phyloP scores from a whole-genome alignment of 1,284 basidiomycete genomes.

The Cryptococcus sp. region DNA sequence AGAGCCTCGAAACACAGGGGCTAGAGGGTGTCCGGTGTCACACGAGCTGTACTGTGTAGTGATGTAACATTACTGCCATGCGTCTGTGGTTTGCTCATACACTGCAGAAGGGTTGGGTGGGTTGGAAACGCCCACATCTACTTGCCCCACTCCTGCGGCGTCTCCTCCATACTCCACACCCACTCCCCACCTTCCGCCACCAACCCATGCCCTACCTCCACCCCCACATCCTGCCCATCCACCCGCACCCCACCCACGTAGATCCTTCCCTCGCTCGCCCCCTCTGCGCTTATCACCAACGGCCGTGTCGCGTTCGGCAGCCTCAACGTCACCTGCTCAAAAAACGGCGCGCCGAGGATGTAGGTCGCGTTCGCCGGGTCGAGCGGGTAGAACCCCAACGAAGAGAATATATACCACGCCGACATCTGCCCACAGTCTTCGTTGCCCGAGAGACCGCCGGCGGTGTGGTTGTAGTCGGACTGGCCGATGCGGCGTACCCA shows the following conservation, averaged over 20 bases:
- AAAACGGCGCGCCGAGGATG: constrained; percentile 71
- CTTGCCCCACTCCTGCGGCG: constrained; percentile 51
- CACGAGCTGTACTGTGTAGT: no score
- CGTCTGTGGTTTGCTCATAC: not conserved
- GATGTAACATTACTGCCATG: no score
- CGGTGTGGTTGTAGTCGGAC: constrained; percentile 64
- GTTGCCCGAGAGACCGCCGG: constrained; percentile 54
- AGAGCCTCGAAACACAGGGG: no score
- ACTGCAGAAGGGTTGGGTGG: no score
- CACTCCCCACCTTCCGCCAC: constrained; percentile 57
- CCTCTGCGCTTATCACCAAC: constrained; percentile 57
- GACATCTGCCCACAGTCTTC: constrained; percentile 89
- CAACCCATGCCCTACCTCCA: constrained; percentile 59
- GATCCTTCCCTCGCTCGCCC: constrained; percentile 56
- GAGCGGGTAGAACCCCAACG: constrained; percentile 82
- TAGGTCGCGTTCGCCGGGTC: constrained; percentile 71
- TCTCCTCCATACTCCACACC: constrained; percentile 63
- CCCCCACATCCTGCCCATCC: constrained; percentile 53
- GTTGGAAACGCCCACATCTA: constrained; percentile 7
- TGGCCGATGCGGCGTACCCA: constrained; percentile 65
- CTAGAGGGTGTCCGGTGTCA: no score
- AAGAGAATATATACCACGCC: constrained; percentile 78
- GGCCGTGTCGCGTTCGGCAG: constrained; percentile 52
- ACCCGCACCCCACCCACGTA: constrained; percentile 61
- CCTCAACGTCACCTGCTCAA: constrained; percentile 60